Base-by-base conservation (phyloP, 805 yeast genomes). In the Wickerhamomyces chambardii region DNA sequence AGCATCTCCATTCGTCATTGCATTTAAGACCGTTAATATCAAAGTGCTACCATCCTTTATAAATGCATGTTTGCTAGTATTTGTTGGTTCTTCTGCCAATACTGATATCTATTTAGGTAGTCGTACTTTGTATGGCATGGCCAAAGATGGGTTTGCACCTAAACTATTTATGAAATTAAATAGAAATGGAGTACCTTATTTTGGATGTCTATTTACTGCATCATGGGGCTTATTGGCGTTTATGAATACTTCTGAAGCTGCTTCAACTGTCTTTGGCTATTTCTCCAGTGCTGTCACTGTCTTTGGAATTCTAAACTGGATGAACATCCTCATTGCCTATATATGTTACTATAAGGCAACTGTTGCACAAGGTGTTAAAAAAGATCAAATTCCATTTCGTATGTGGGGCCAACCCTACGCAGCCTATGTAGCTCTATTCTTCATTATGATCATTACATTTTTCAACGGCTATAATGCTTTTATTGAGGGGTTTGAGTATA, bases 261-360 rank as follows among this genome's bases (percentile, higher is more conserved):
- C 85, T 1, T 59, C 72, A n/a, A 68, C 64, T 28, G 63, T 78
- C 25, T 80, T 81, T 63, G 63, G 55, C 35, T 78, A 78, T 52
- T 76, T 82, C 46, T 83, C 80, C 41, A 81, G 78, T 46, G 80
- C 79, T 35, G 84, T 78, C 31, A 74, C 86, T 17, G 75, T 80
- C 42, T 73, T 78, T 36, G 86, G 86, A 41, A 64, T 81, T 38
- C 56, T 80, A 45, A 76, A 83, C 38, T 81, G 86, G 85, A 60
- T 75, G 28, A 68, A 79, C 38, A 78, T 81, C 44, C 59, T 77
- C 39, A 61, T 75, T 38, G 73, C 83, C 27, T 82, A 76, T 57
- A 61, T 81, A 36, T 66, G 69, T 45, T 81, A 79, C 58, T 66
- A 67, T 65, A 61, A 58, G 40, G 86, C 85, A 2, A 63, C 72